Evolutionary conservation across 768 basidiomycete species (phyloP).

Genomic region (Clitopilus passeckerianus): DNA sequence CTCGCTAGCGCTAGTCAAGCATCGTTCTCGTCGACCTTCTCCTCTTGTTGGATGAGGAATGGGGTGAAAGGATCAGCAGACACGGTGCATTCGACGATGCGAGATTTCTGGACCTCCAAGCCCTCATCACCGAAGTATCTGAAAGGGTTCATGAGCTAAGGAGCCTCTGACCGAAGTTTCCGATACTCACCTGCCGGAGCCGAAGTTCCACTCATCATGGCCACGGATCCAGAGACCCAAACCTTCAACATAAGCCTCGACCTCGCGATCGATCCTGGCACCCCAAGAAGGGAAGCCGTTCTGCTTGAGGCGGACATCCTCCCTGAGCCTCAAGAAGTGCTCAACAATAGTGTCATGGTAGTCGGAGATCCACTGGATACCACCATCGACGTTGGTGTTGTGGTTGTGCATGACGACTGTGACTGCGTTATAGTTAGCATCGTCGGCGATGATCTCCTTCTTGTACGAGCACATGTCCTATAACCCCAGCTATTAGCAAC

Average conservation of each 20-base stretch:
- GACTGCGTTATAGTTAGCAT: constrained; percentile 38
- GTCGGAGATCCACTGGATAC: constrained; percentile 31
- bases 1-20: not conserved
- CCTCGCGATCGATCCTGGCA: constrained; percentile 32
- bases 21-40: not conserved
- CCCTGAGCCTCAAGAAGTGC: constrained; percentile 22
- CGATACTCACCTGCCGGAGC: constrained; percentile 22
- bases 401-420: constrained; percentile 48
- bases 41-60: not conserved
- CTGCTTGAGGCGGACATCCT: constrained; percentile 21
- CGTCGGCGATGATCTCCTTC: constrained; percentile 31
- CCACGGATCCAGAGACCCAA: constrained; percentile 49
- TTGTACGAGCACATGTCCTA: not conserved
- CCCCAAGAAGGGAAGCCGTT: constrained; percentile 30
- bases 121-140: constrained; percentile 36
- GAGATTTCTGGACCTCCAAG: constrained; percentile 20
- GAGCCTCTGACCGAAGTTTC: not conserved
- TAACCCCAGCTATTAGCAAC: not conserved
- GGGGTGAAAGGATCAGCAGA: not conserved
- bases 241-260: constrained; percentile 37
- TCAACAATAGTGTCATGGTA: constrained; percentile 29
- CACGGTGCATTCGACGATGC: constrained; percentile 19
- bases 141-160: not conserved
- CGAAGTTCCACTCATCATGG: constrained; percentile 49
- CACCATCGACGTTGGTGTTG: constrained; percentile 30